phyloP scores from a whole-genome alignment of 371 early-diverging fungal genomes.

The Circinella umbellata region DNA sequence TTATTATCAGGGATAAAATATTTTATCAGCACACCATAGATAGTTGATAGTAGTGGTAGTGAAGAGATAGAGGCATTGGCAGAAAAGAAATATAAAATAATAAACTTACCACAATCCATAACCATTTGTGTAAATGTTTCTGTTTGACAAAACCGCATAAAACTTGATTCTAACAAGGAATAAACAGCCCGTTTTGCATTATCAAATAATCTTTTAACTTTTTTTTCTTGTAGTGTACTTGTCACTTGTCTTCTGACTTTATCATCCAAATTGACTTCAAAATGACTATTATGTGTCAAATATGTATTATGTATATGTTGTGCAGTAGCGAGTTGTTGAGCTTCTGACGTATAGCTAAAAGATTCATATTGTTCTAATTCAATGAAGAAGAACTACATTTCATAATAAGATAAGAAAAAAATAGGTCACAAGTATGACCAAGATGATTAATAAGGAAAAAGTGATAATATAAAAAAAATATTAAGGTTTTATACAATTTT shows the following conservation, averaged over 20 bases:
- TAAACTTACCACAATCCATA: constrained; percentile 35
- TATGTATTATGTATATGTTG: constrained; percentile 61
- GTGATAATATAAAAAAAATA: background rate
- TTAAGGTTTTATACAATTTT: constrained; percentile 2
- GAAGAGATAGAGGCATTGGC: too few relatives aligned
- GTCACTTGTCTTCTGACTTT: constrained; percentile 45
- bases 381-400: constrained; percentile 57
- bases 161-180: constrained; percentile 55
- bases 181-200: constrained; percentile 59
- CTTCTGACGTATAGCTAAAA: constrained; percentile 33
- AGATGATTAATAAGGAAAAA: too few relatives aligned
- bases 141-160: constrained; percentile 45
- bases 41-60: too few relatives aligned
- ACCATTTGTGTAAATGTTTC: constrained; percentile 43
- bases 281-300: constrained; percentile 51
- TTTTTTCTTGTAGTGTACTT: constrained; percentile 32
- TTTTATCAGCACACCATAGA: background rate
- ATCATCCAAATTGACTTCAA: constrained; percentile 67
- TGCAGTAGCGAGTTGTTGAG: constrained; percentile 55
- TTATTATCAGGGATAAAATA: background rate
- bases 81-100: too few relatives aligned
- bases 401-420: background rate
- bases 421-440: too few relatives aligned
- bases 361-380: constrained; percentile 64
- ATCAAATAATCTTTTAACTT: constrained; percentile 45